phyloP scores from a whole-genome alignment of 768 basidiomycete species.

The Lentinula raphanica region DNA sequence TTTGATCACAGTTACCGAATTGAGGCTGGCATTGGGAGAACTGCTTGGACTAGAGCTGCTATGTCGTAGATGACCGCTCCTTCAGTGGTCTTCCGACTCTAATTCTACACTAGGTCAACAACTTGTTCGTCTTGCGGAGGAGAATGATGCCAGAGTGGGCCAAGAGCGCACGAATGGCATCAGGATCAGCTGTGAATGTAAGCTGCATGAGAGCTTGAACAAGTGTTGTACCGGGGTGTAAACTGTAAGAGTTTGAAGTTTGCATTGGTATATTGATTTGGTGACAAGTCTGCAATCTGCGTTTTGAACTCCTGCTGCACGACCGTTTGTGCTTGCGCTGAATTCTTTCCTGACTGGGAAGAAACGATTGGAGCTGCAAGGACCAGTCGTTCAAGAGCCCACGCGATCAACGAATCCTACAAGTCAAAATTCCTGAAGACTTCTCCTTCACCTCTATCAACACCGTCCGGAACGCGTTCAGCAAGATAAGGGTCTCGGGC shows the following conservation, averaged over 20 bases:
- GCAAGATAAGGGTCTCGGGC: slow-evolving; percentile 88
- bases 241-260: slow-evolving; percentile 32
- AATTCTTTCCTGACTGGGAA: slow-evolving; percentile 48
- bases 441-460: slow-evolving; percentile 85
- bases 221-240: slow-evolving; percentile 61
- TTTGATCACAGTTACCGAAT: slow-evolving; percentile 80
- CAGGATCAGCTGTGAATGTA: slow-evolving; percentile 69
- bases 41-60: slow-evolving; percentile 65
- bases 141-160: slow-evolving; percentile 68
- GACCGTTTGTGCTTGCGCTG: slow-evolving; percentile 60
- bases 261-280: slow-evolving; percentile 40
- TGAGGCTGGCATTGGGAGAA: slow-evolving; percentile 62
- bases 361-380: slow-evolving; percentile 72
- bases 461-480: slow-evolving; percentile 84
- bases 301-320: slow-evolving; percentile 74
- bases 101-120: slow-evolving; percentile 61
- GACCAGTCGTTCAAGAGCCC: slow-evolving; percentile 73
- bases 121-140: slow-evolving; percentile 71
- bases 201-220: slow-evolving; percentile 74
- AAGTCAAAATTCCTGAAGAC: slow-evolving; percentile 82
- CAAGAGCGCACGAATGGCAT: slow-evolving; percentile 63
- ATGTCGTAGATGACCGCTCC: slow-evolving; percentile 72
- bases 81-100: slow-evolving; percentile 68
- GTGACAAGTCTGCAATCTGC: slow-evolving; percentile 74
- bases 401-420: slow-evolving; percentile 78